Conservation (phyloP, 2,329 filamentous ascomycete genomes). For the Claviceps sp. region DNA sequence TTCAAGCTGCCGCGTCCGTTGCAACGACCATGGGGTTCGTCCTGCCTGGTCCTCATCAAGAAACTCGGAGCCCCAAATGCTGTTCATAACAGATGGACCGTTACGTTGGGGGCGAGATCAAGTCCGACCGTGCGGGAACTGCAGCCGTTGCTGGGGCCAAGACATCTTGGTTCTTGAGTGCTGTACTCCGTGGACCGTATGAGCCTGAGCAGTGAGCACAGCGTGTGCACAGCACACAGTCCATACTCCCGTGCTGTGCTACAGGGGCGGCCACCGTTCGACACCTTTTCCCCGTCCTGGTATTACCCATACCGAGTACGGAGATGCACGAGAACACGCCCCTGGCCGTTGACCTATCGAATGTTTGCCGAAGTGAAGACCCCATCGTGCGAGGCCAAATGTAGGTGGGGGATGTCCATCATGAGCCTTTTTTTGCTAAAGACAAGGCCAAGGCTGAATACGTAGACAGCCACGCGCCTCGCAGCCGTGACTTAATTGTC, state of each 20-base stretch:
- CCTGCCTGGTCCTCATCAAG: constrained; percentile 5
- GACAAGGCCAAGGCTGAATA: constrained; percentile 13
- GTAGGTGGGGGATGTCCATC: constrained; percentile 3
- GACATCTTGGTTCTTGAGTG: not conserved
- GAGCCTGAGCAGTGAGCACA: constrained; percentile 3
- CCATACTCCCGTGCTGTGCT: not conserved
- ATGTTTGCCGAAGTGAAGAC: constrained; percentile 19
- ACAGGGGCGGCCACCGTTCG: constrained; percentile 1
- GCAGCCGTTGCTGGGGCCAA: constrained; percentile 8
- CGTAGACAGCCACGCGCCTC: constrained; percentile 1
- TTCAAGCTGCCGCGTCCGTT: not conserved
- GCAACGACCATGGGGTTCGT: not conserved
- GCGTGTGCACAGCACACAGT: not conserved
- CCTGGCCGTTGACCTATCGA: constrained; percentile 11
- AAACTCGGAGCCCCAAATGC: constrained; percentile 12
- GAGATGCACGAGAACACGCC: constrained; percentile 1
- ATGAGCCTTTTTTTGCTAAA: constrained; percentile 14
- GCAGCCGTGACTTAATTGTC: constrained; percentile 6
- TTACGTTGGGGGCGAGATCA: constrained; percentile 12
- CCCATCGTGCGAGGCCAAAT: not conserved
- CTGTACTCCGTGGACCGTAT: not conserved
- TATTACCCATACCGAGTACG: too few species aligned
- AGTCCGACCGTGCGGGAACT: constrained; percentile 8
- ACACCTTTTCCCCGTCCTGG: not conserved
- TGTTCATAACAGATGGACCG: constrained; percentile 9